Evolutionary conservation across 257 asterid species (phyloP), one percentile per base, ranked within the genome.

Genomic region (Buddleja alternifolia): DNA sequence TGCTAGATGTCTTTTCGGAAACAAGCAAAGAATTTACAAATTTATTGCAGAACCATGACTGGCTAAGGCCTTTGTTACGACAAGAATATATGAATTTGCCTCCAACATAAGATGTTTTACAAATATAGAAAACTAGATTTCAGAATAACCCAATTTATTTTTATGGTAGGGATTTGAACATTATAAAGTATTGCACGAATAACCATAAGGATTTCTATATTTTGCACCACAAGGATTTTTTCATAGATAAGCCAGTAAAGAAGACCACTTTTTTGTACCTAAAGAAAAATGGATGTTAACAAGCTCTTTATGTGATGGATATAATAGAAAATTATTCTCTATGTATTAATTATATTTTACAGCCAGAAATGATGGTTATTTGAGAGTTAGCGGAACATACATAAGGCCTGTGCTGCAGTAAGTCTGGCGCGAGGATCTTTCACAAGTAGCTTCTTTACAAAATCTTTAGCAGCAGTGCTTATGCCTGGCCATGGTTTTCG

Each of bases 401-500:
- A 94, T 25, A 94, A 73, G 58, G 99, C 97, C 82, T 94, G 99
- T 12, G 99, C 97, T 10, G 99, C 97, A 39, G 99, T 94, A 76
- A 91, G 97, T 81, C 99, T 82, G 70, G 97, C 97, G 20, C 85
- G 96, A 55, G 97, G 97, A 78, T 94, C 95, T 76, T 94, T 94
- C 69, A 85, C 93, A 48, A 94, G 77, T 66, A 94, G 72, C 83
- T 94, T 94, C 88, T 83, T 89, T 40, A 94, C 97, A 73, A 94
- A 91, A 85, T 94, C 99, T 83, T 91, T 91, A 66, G 97, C 99
- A 36, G 90, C 83, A 74, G 71, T 75, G 85, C 97, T 94, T 70
- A 89, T 89, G 66, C 80, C 84, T 54, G 97, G 90, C 99, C 99
- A 94, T 67, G 99, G 99, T 77, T 94, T 94, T 69, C 98, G 97